phyloP scores from a whole-genome alignment of 352 stramenopile genomes.

The Blastocystis sp. region DNA sequence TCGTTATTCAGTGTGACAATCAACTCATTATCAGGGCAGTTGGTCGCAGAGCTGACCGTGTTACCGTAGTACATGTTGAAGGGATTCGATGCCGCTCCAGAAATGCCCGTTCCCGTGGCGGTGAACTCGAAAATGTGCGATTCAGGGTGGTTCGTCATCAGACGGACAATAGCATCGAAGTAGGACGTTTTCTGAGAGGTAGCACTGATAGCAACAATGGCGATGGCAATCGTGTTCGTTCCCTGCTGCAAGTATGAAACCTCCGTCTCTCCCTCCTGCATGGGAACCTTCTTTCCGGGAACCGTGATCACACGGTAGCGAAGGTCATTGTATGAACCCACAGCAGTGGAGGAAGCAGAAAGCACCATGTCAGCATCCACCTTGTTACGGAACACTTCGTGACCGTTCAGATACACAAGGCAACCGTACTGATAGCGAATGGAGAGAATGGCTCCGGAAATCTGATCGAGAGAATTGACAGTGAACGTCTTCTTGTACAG shows the following conservation, averaged over 20 bases:
- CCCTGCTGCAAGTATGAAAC: not conserved
- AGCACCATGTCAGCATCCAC: not conserved
- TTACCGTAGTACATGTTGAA: not conserved
- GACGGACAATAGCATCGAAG: conserved; percentile 1
- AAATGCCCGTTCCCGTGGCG: not conserved
- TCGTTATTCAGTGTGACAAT: not conserved
- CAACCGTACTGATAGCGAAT: conserved; percentile 16
- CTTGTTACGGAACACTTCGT: conserved; percentile 36
- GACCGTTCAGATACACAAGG: conserved; percentile 12
- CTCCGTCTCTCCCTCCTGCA: not conserved
- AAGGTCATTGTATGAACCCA: not conserved
- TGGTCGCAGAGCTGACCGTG: not conserved
- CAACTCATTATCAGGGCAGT: not conserved
- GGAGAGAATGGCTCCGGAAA: not conserved
- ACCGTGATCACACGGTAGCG: not conserved
- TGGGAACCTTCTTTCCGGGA: not conserved
- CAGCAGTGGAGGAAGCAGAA: not conserved
- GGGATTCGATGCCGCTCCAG: not conserved
- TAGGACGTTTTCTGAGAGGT: not conserved
- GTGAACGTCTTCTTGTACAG: conserved; percentile 54
- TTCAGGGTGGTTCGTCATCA: not conserved
- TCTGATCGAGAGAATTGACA: not conserved
- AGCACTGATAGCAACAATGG: not conserved
- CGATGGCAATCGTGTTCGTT: not conserved
- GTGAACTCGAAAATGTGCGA: not conserved